These are phyloP conservation scores for Amanita polypyramis DNA, from an alignment of 768 basidiomycete genomes.

Conservation along the genomic window DNA sequence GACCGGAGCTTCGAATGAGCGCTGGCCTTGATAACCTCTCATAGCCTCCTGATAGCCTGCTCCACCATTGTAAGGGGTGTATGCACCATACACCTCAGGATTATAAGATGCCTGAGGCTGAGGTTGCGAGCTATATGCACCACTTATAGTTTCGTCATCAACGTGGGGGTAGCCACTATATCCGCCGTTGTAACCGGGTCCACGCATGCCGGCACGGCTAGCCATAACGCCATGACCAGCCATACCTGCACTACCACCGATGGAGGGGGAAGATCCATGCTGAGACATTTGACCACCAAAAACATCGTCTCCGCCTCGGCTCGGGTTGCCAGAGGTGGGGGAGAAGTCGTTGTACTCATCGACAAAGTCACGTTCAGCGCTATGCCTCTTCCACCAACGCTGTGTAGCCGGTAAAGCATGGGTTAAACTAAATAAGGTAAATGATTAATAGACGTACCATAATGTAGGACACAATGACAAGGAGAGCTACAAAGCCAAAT, in stretches of 20 bases:
- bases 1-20: slow-evolving; percentile 15
- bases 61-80: slow-evolving; percentile 22
- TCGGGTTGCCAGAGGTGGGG: slow-evolving; percentile 8
- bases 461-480: slow-evolving; percentile 27
- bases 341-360: slow-evolving; percentile 11
- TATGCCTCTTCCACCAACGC: slow-evolving; percentile 3
- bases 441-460: slow-evolving; percentile 18
- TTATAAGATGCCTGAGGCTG: slow-evolving; percentile 27
- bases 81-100: slow-evolving; percentile 33
- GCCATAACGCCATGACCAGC: slow-evolving; percentile 25
- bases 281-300: slow-evolving; percentile 13
- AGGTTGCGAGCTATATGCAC: slow-evolving; percentile 32
- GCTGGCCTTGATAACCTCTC: slow-evolving; percentile 23
- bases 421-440: not conserved
- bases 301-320: slow-evolving; percentile 1
- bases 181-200: slow-evolving; percentile 18
- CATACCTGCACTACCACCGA: slow-evolving; percentile 22
- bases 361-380: slow-evolving; percentile 2
- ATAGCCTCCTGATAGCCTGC: slow-evolving; percentile 21
- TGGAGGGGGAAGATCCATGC: slow-evolving; percentile 15
- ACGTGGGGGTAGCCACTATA: slow-evolving; percentile 5
- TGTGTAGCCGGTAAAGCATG: not conserved
- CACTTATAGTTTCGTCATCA: slow-evolving; percentile 22
- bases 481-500: slow-evolving; percentile 23
- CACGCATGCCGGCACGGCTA: slow-evolving; percentile 25